Evolutionary conservation across 2,329 filamentous ascomycete genomes (phyloP).

Genomic region (Juglanconis juglandina): DNA sequence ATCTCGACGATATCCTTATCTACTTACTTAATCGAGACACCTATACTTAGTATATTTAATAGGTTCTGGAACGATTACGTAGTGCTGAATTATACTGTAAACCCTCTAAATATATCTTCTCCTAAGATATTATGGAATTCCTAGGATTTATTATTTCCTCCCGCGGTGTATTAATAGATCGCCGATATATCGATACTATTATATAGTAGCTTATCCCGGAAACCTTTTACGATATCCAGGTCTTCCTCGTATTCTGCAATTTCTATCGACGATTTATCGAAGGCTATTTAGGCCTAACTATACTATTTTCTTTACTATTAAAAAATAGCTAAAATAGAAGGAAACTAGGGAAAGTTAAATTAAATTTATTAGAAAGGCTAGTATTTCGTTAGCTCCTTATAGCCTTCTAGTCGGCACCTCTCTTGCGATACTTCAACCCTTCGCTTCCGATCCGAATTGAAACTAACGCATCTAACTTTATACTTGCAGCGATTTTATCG

Average conservation of each 20-base stretch:
- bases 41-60: not conserved
- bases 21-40: not conserved
- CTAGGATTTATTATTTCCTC: not conserved
- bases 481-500: not conserved
- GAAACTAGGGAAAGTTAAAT: not conserved
- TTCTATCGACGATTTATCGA: constrained; percentile 15
- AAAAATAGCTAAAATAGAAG: not conserved
- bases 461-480: not conserved
- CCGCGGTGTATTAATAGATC: not conserved
- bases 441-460: not conserved
- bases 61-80: not conserved
- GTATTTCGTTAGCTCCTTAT: not conserved
- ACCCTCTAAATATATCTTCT: not conserved
- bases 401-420: not conserved
- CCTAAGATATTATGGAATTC: not conserved
- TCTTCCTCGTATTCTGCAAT: constrained; percentile 21
- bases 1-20: constrained; percentile 17
- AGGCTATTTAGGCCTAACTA: not conserved
- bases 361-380: not conserved
- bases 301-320: not conserved
- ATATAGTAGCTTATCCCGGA: not conserved
- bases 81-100: not conserved
- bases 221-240: constrained; percentile 13
- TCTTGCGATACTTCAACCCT: not conserved
- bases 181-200: not conserved